Conservation (phyloP, 2,329 filamentous ascomycete genomes). For the Myriosclerotinia duriaeana region DNA sequence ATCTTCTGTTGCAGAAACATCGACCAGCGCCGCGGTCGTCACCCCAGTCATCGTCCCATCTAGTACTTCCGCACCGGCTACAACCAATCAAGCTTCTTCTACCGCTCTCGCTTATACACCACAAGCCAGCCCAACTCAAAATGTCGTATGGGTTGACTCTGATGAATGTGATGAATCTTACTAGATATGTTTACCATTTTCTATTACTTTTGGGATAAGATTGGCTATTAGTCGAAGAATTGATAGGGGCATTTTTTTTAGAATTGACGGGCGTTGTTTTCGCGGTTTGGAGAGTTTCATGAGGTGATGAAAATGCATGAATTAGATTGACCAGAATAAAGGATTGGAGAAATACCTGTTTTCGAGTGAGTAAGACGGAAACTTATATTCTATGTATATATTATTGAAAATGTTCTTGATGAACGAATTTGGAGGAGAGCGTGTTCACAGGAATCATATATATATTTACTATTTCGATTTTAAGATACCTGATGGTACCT, state of each 20-base stretch:
- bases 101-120: neutral
- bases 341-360: neutral
- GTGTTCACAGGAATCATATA: too few relatives aligned
- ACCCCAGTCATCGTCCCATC: too few relatives aligned
- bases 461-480: too few relatives aligned
- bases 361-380: too few relatives aligned
- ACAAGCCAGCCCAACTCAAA: constrained; percentile 1
- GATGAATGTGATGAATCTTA: constrained; percentile 15
- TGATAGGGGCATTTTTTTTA: too few relatives aligned
- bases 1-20: too few relatives aligned
- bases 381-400: neutral
- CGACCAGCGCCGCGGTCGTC: too few relatives aligned
- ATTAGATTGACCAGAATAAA: neutral
- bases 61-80: too few relatives aligned
- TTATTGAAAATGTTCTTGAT: neutral
- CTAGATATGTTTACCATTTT: neutral
- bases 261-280: neutral
- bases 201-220: too few relatives aligned
- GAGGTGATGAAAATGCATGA: neutral
- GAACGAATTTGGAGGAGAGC: neutral
- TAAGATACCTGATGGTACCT: too few relatives aligned
- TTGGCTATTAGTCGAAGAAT: too few relatives aligned
- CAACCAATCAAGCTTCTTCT: too few relatives aligned
- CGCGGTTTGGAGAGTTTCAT: neutral
- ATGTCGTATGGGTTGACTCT: neutral